Conservation (phyloP, 345 rosid genomes). For the Salix udensis region DNA sequence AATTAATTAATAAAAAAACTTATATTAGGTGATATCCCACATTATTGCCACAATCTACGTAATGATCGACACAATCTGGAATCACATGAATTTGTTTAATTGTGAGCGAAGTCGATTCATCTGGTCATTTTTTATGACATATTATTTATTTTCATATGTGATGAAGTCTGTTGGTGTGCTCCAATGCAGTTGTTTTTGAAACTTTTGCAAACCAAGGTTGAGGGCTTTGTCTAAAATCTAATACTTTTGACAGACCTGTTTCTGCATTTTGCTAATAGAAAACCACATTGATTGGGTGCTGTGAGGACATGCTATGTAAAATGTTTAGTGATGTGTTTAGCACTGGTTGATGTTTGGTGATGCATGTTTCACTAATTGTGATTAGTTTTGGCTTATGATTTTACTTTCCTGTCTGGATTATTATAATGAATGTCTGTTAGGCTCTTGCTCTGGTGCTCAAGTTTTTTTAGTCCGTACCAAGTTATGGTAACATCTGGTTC, state of each 20-base stretch:
- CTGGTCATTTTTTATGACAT: neutral
- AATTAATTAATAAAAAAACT: neutral
- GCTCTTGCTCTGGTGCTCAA: neutral
- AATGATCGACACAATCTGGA: neutral
- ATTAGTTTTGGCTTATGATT: neutral
- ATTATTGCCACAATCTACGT: neutral
- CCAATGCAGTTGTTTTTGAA: neutral
- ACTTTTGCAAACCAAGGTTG: neutral
- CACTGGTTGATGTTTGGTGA: neutral
- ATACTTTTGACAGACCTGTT: neutral
- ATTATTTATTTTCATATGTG: neutral
- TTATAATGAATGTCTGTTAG: neutral
- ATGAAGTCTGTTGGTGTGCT: neutral
- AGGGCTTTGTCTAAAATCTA: neutral
- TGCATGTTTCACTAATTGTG: neutral
- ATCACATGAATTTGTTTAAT: neutral
- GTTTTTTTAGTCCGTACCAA: neutral
- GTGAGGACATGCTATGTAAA: neutral
- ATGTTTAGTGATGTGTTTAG: neutral
- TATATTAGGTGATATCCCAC: neutral
- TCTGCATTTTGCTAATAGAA: neutral
- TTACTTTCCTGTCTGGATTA: neutral
- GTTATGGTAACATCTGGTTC: neutral
- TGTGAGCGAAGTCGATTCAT: neutral
- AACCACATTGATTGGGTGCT: neutral